Evolutionary conservation across 331 rosid genomes (phyloP), one percentile per base, ranked within the genome.

Genomic region (Arachis monticola): DNA sequence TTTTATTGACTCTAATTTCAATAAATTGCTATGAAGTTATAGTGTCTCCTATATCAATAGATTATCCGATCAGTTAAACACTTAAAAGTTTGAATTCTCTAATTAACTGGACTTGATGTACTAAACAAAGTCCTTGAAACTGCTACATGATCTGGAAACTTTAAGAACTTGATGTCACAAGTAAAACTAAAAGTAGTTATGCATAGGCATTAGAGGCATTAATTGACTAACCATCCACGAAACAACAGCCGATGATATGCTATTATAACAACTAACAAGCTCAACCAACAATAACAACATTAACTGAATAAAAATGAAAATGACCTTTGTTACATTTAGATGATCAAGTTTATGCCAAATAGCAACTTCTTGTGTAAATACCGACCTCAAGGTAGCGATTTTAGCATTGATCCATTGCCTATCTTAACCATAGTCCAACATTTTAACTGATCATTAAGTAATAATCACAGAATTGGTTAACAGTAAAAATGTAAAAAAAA

Each of bases 321-420:
- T 69, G 72, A 93, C 98, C 98, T 90, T 93, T 0, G 98, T 93
- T 79, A 93, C 96, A 85, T 90, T 90, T 45, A 96, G 97, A 79
- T 93, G 98, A 32, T 89, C 90, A 41, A 93, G 97, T 85, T 87
- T 93, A 90, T 93, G 98, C 98, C 98, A 93, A 61, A 93, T 97
- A 67, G 86, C 97, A 79, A 93, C 97, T 90, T 93, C 98, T 81
- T 93, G 97, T 4, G 81, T 86, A 76, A 93, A 93, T 5, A 95
- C 93, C 0, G 98, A 79, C 83, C 98, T 85, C 60, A 93, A 85
- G 60, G 97, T 72, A 82, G 89, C 77, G 69, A 90, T 85, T 87
- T 93, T 97, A 76, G 93, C 87, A 17, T 93, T 97, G 0, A 96
- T 82, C 83, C 97, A 81, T 75, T 89, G 90, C 67, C 98, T 96